Evolutionary conservation across 768 basidiomycete genomes (phyloP), one percentile per base, ranked within the genome.

Genomic region (Agrocybe praecox): DNA sequence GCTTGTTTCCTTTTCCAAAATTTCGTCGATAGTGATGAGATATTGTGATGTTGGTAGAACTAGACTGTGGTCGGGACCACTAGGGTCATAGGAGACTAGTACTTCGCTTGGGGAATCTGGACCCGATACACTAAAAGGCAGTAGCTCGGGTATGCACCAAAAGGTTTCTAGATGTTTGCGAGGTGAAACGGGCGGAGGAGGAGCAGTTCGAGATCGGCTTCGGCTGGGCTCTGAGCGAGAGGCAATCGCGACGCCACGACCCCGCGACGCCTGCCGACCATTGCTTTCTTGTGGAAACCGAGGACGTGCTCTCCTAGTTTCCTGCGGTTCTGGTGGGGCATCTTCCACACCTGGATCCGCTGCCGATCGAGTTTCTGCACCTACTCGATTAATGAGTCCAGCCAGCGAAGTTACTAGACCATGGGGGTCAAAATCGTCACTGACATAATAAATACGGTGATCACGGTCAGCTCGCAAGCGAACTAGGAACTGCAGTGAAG

Each of bases 391-490:
- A 33, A 96, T 83, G 34, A 92, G 76, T 2, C 79, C 76, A 1
- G 88, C 87, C 7, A 94, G 82, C 44, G 78, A 77, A 5, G 69
- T 62, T 24, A 85, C 78, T 43, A 87, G 78, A 7, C 84, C 83
- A 50, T 89, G 79, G 1, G 77, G 72, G 60, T 90, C 88, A 59
- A 80, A 78, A 18, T 73, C 75, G 15, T 70, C 72, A 44, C 80
- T 73, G 18, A 83, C 79, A 54, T 89, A 88, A 69, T 88, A 97
- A 40, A 98, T 65, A 11, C 88, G 80, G 66, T 99, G 96, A 62
- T 95, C 90, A 0, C 92, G 85, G 67, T 97, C 96, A 0, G 91
- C 94, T 53, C 96, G 81, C 18, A 98, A 76, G 14, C 93, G 86
- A 77, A 95, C 86, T 60, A 97, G 69, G 77, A 96, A 97, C 67